A percentile compares a stretch with the other conserved stretches of the same genome.
These are phyloP conservation scores for Rhynchospora tenuis DNA, from an alignment of 176 grass and related monocot species.

Conservation along the genomic window DNA sequence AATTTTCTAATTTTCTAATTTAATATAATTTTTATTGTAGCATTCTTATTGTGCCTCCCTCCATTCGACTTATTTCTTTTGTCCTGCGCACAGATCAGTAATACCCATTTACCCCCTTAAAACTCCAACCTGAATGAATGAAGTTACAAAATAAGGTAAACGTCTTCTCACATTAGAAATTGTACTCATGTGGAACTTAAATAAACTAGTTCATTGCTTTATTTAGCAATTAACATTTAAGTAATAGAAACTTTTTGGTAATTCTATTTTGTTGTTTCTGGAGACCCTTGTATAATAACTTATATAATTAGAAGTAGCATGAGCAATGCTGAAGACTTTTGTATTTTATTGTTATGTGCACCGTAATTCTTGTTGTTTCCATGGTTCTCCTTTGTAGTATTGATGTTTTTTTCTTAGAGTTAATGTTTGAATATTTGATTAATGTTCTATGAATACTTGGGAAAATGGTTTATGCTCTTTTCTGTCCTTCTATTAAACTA, in stretches of 20 bases:
- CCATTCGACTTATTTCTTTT: not conserved
- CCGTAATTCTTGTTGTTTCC: not conserved
- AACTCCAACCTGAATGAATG: not conserved
- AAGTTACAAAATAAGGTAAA: not conserved
- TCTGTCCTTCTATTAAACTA: not conserved
- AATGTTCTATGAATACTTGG: not conserved
- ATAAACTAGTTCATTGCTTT: constrained; percentile 4
- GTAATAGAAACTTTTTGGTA: not conserved
- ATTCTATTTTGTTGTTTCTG: not conserved
- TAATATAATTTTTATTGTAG: not conserved
- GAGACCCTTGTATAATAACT: not conserved
- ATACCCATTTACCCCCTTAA: not conserved
- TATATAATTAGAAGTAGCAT: not conserved
- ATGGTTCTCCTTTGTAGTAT: not conserved
- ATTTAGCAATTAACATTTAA: not conserved
- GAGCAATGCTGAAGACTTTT: not conserved
- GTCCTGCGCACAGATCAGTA: not conserved
- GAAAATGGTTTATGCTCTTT: not conserved
- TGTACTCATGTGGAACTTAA: not conserved
- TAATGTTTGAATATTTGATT: not conserved
- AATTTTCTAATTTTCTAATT: not conserved
- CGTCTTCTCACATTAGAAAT: not conserved
- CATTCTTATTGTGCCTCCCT: not conserved
- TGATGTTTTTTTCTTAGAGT: not conserved
- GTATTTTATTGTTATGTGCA: not conserved